Base-by-base conservation (phyloP, 2,329 filamentous ascomycete species). In the Arthrobotrys megalospora region DNA sequence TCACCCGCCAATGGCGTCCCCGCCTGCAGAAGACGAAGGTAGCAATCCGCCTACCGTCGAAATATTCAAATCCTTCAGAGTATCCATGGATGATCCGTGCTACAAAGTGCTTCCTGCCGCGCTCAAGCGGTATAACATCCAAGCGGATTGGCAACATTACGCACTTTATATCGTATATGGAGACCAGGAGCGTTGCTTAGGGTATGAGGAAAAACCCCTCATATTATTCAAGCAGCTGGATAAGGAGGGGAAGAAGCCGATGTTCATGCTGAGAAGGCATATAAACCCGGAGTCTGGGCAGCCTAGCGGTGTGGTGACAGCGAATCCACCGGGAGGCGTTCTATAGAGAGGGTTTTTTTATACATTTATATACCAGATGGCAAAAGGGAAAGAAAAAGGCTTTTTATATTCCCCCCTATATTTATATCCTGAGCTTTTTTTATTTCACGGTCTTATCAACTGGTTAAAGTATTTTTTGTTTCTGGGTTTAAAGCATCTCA, bases 21-120 rank as follows among this genome's bases (percentile, higher is more conserved):
- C 75, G 21, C 47, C 76, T 0, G 73, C 60, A 24, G 76, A 79
- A 0, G 76, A 79, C 58, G 76, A 79, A n/a, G 48, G 69, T 16
- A 72, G 80, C 32, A 80, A 83, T 55, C 84, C 85, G 6, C 85
- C 85, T 14, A 86, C 85, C 47, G 94, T 97, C 76, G 96, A 99
- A 85, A 97, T 99, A 76, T 98, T 98, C 90, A 99, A 99, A 84
- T 97, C 93, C 0, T 99, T 99, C 88, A 91, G 95, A 45, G 96
- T 99, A 79, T 96, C 93, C 83, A 96, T 98, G 89, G 96, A 99
- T 81, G 96, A 99, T 83, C 96, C 96, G 1, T 99, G 96, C 86
- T 92, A 97, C 86, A 97, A 97, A 84, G 96, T 99, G 32, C 88
- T 99, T 1, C 96, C 96, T 0, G 96, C 96, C 14, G 96, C 96